Evolutionary conservation across 331 rosid species (phyloP).

Genomic region (Dryas integrifolia): DNA sequence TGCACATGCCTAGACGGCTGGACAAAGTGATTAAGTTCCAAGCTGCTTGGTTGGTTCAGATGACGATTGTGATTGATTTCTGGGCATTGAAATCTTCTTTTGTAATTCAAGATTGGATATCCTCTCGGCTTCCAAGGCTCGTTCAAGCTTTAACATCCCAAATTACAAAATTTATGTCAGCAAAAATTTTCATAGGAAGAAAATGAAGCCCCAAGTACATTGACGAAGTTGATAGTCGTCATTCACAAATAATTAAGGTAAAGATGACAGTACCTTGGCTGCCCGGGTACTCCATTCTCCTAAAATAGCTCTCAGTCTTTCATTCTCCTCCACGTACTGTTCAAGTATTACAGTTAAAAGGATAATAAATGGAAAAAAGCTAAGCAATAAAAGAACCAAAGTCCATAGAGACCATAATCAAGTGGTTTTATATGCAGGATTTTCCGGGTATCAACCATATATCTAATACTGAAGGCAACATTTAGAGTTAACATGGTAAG

Average conservation of each 20-base stretch:
- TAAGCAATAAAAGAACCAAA: not conserved
- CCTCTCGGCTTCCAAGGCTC: constrained; percentile 81
- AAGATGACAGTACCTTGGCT: constrained; percentile 65
- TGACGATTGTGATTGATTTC: constrained; percentile 44
- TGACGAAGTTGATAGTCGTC: not conserved
- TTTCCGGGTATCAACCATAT: not conserved
- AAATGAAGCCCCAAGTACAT: constrained; percentile 3
- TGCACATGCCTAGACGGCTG: not conserved
- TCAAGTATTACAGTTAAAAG: not conserved
- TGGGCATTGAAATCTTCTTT: constrained; percentile 54
- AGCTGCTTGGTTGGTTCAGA: constrained; percentile 45
- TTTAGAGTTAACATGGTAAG: not conserved
- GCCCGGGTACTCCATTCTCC: constrained; percentile 98
- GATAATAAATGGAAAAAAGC: not conserved
- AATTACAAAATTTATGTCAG: constrained; percentile 9
- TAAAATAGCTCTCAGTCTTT: constrained; percentile 86
- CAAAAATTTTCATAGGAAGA: not conserved
- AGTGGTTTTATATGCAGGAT: not conserved
- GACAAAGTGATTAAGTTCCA: constrained; percentile 32
- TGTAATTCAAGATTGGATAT: constrained; percentile 78
- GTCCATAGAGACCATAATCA: not conserved
- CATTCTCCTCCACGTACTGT: constrained; percentile 96
- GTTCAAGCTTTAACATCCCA: constrained; percentile 63
- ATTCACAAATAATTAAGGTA: not conserved
- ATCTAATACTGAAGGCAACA: not conserved